Percentiles rank a stretch among this genome's conserved stretches.
These are phyloP conservation scores for Rhazya stricta DNA, from an alignment of 257 asterid genomes.

Conservation along the genomic window DNA sequence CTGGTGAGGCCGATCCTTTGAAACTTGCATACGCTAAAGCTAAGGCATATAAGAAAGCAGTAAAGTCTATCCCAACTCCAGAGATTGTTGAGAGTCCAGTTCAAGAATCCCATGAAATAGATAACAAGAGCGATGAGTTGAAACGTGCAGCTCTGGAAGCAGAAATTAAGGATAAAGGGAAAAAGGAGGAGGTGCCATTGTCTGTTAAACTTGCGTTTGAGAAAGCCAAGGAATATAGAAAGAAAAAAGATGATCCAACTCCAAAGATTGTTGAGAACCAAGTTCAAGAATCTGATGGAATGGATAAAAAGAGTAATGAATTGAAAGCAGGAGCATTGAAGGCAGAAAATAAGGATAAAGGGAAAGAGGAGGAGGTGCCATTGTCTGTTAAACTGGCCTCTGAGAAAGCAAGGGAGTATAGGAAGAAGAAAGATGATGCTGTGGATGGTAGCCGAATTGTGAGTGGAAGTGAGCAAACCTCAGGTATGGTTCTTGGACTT, in stretches of 20 bases:
- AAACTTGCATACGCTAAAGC: constrained; percentile 68
- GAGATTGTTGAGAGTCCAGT: constrained; percentile 17
- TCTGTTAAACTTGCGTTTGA: constrained; percentile 45
- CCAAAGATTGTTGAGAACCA: constrained; percentile 19
- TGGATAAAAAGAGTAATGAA: constrained; percentile 7
- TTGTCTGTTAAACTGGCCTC: constrained; percentile 38
- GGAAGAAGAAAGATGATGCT: background rate
- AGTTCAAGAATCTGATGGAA: constrained; percentile 17
- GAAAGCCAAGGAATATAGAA: constrained; percentile 51
- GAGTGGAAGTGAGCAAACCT: constrained; percentile 16
- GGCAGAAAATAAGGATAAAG: constrained; percentile 12
- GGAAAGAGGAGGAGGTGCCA: constrained; percentile 35
- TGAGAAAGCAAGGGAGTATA: constrained; percentile 54
- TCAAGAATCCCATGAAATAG: constrained; percentile 17
- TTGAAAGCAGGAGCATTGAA: background rate
- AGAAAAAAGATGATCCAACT: constrained; percentile 34
- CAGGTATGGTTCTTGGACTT: constrained; percentile 38
- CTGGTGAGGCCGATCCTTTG: constrained; percentile 38
- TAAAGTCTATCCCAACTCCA: constrained; percentile 27
- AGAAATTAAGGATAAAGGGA: constrained; percentile 16
- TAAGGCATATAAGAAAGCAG: constrained; percentile 45
- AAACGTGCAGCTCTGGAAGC: background rate
- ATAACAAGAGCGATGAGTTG: constrained; percentile 6
- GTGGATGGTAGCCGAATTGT: constrained; percentile 16
- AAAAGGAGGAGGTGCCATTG: constrained; percentile 36